These are phyloP conservation scores for Leccinum disarticulatum DNA, from an alignment of 768 basidiomycete genomes.

Conservation along the genomic window DNA sequence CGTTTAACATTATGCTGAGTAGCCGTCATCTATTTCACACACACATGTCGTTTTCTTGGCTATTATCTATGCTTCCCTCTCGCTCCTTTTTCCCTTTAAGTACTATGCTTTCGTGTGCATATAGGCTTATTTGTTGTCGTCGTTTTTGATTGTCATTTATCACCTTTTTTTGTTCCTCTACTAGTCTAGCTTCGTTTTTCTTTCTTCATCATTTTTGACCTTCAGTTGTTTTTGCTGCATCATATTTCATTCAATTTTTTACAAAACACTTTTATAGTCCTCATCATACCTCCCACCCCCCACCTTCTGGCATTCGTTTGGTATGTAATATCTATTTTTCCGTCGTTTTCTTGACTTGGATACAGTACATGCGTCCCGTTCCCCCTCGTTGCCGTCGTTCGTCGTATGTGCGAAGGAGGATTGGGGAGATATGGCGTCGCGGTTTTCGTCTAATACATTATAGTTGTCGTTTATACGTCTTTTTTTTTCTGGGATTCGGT, in stretches of 20 bases:
- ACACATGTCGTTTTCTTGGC: conserved; percentile 22
- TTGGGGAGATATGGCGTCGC: conserved; percentile 10
- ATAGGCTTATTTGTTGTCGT: conserved; percentile 24
- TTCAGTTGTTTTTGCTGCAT: conserved; percentile 8
- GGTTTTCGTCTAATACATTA: conserved; percentile 34
- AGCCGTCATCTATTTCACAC: conserved; percentile 16
- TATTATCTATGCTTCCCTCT: conserved; percentile 28
- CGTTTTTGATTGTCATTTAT: conserved; percentile 29
- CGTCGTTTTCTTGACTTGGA: background rate
- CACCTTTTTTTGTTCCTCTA: conserved; percentile 12
- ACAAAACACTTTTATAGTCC: conserved; percentile 19
- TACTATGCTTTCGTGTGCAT: conserved; percentile 30
- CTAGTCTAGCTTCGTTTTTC: conserved; percentile 9
- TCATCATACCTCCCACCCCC: conserved; percentile 6
- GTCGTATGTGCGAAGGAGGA: background rate
- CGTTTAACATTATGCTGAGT: conserved; percentile 29
- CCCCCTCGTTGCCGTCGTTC: background rate
- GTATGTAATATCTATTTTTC: conserved; percentile 36
- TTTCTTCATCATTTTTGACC: conserved; percentile 5
- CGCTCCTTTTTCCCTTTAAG: background rate
- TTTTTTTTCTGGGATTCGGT: background rate
- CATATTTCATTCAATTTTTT: conserved; percentile 10
- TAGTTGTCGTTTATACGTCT: conserved; percentile 34
- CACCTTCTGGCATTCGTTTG: conserved; percentile 20
- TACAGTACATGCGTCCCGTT: conserved; percentile 29